Conservation (phyloP, 805 yeast species). For the Candida nonsorbophila region DNA sequence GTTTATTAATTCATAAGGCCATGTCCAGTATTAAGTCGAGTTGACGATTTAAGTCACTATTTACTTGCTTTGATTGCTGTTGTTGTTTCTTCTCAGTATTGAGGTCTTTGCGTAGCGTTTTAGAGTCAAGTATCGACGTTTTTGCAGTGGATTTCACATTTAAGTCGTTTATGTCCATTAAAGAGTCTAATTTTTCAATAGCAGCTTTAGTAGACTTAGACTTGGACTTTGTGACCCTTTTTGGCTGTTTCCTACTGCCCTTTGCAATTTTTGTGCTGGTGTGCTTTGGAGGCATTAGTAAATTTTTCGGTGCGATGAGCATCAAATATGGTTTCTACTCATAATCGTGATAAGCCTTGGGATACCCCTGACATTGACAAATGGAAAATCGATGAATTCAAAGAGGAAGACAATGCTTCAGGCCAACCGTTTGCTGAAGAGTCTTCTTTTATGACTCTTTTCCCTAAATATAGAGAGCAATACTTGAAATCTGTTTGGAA, state of each 20-base stretch:
- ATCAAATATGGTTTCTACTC: constrained; percentile 75
- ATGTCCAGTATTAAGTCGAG: constrained; percentile 45
- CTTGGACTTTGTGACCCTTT: constrained; percentile 10
- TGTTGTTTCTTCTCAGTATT: constrained; percentile 28
- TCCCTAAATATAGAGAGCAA: constrained; percentile 93
- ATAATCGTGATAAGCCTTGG: constrained; percentile 96
- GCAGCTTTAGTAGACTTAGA: constrained; percentile 27
- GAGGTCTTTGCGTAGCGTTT: constrained; percentile 32
- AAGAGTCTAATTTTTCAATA: constrained; percentile 30
- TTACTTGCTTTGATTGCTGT: constrained; percentile 24
- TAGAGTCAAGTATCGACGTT: too few relatives aligned
- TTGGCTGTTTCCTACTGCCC: constrained; percentile 4
- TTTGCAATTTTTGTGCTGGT: constrained; percentile 1
- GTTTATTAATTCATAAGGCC: constrained; percentile 20
- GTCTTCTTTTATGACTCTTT: constrained; percentile 87
- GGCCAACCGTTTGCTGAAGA: constrained; percentile 94
- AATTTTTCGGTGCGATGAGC: constrained; percentile 9
- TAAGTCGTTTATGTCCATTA: too few relatives aligned
- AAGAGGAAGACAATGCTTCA: constrained; percentile 79
- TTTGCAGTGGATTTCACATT: too few relatives aligned
- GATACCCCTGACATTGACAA: constrained; percentile 92
- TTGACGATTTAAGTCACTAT: constrained; percentile 40
- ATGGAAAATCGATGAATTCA: constrained; percentile 87
- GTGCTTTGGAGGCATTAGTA: not conserved
- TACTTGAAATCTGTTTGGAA: constrained; percentile 89